Evolutionary conservation across 495 filamentous ascomycete species (phyloP).

Genomic region (Schizothecium vesticola): DNA sequence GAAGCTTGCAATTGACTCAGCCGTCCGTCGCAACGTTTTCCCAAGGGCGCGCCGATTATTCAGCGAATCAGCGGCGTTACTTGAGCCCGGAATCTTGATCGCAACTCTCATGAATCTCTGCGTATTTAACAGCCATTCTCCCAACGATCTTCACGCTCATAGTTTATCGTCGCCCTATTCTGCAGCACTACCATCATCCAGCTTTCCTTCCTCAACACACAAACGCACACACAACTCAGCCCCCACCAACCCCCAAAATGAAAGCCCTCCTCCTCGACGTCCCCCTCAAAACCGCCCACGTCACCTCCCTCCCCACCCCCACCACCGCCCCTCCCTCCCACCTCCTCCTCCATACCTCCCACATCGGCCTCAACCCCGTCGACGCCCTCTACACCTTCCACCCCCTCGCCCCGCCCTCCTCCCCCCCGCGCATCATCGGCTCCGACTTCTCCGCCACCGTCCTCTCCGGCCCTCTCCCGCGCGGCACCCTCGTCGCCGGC

Average conservation of each 20-base stretch:
- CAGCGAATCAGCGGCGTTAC: neutral
- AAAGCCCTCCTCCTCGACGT: neutral
- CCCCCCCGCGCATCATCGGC: constrained; percentile 30
- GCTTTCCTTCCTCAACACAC: neutral
- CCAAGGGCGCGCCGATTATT: neutral
- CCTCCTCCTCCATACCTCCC: constrained; percentile 38
- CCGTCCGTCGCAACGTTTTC: neutral
- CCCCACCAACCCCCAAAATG: neutral
- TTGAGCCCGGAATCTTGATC: neutral
- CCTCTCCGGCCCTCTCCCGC: neutral
- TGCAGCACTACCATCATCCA: neutral
- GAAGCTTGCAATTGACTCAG: neutral
- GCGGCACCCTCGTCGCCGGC: constrained; percentile 14
- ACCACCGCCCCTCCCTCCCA: neutral
- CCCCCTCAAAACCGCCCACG: neutral
- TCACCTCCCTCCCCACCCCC: neutral
- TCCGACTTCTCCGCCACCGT: constrained; percentile 46
- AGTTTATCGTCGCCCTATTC: neutral
- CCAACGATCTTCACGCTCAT: neutral
- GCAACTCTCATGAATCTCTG: neutral
- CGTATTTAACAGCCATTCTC: neutral
- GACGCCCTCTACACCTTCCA: constrained; percentile 31
- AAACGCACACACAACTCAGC: neutral
- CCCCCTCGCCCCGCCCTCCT: constrained; percentile 20
- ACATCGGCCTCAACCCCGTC: constrained; percentile 41